A percentile compares a stretch with the other conserved stretches of the same genome.
Evolutionary conservation across 148 eudicot genomes (phyloP).

Genomic region (Hydrangea macrophylla): DNA sequence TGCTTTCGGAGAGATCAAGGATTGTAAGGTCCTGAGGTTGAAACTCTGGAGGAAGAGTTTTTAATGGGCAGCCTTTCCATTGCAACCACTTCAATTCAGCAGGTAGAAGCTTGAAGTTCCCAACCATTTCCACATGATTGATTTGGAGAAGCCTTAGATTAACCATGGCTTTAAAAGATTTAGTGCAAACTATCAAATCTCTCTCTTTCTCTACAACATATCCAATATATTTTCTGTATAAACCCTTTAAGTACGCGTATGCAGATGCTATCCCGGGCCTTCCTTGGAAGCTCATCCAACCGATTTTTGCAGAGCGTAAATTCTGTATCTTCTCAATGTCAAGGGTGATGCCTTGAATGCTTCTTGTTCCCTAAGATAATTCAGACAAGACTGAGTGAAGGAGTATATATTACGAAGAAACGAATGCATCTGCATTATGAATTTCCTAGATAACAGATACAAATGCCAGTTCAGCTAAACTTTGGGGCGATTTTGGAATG

Average conservation of each 20-base stretch:
- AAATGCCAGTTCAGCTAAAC: not conserved
- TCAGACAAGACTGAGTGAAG: not conserved
- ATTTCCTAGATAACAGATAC: not conserved
- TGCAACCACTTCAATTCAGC: constrained; percentile 41
- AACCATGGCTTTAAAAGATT: constrained; percentile 28
- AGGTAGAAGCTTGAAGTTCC: constrained; percentile 31
- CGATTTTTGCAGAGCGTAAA: not conserved
- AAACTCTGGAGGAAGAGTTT: constrained; percentile 21
- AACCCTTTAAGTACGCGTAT: not conserved
- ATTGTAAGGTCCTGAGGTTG: constrained; percentile 28
- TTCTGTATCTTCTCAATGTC: constrained; percentile 14
- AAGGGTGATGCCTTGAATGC: constrained; percentile 31
- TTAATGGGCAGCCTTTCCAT: constrained; percentile 45
- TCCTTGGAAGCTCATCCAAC: too few relatives aligned
- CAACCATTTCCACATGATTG: constrained; percentile 28
- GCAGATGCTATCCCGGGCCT: not conserved
- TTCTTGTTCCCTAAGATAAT: constrained; percentile 27
- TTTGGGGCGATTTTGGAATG: too few relatives aligned
- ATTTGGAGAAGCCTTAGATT: constrained; percentile 36
- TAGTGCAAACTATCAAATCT: constrained; percentile 13
- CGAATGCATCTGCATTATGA: not conserved
- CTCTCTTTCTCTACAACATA: constrained; percentile 2
- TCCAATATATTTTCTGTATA: not conserved
- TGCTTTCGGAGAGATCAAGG: constrained; percentile 46
- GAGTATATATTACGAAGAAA: too few relatives aligned